Evolutionary conservation across 345 rosid species (phyloP).

Genomic region (Rhodomyrtus tomentosa): DNA sequence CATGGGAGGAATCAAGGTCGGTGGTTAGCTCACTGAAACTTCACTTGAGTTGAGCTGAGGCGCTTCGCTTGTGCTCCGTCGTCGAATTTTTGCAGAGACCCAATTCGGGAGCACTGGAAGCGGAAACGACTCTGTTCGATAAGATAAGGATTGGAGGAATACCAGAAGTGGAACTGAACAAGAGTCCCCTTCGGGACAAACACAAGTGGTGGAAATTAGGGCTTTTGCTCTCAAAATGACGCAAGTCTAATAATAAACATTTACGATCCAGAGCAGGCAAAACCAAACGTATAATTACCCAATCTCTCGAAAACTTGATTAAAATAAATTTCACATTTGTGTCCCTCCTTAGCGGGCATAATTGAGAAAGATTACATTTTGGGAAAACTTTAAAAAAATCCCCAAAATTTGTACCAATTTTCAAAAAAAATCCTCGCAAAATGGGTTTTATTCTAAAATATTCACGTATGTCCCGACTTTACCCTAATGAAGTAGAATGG

Average conservation of each 20-base stretch:
- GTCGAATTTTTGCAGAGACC: neutral
- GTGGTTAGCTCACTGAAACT: neutral
- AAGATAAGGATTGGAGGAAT: neutral
- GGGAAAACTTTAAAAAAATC: neutral
- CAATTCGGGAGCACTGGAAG: neutral
- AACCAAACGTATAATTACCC: neutral
- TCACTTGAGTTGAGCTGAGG: neutral
- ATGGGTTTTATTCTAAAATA: neutral
- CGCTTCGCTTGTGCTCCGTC: neutral
- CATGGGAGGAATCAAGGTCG: neutral
- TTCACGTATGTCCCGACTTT: neutral
- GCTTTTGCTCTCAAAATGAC: neutral
- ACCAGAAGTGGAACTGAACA: neutral
- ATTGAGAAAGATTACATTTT: neutral
- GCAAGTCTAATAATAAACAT: neutral
- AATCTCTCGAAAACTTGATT: neutral
- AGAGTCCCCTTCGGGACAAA: neutral
- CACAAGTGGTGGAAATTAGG: neutral
- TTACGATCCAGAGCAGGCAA: neutral
- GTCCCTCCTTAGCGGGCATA: neutral
- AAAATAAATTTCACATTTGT: neutral
- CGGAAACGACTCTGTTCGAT: neutral
- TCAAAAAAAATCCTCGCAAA: neutral
- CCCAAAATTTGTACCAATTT: neutral
- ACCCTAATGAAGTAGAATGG: neutral